Evolutionary conservation across 2,329 filamentous ascomycete species (phyloP).

Genomic region (Diplodia sapinea): DNA sequence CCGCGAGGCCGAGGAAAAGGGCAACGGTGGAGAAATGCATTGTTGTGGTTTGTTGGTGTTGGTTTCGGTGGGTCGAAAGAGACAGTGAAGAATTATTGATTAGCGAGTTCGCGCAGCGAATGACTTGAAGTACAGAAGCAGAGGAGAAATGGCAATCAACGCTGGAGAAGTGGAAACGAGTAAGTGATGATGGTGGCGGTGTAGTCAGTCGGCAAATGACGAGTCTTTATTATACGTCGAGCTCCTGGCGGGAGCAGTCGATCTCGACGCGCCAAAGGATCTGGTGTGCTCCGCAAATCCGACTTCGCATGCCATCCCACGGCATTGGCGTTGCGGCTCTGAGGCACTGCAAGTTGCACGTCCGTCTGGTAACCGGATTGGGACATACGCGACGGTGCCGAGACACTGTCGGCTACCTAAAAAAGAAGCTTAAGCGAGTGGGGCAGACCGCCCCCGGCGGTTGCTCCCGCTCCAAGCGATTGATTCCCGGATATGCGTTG

Average conservation of each 20-base stretch:
- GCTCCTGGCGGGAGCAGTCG: constrained; percentile 1
- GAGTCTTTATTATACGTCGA: constrained; percentile 16
- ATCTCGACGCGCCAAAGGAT: not conserved
- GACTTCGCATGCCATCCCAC: constrained; percentile 10
- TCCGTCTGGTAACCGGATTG: constrained; percentile 14
- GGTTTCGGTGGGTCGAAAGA: not conserved
- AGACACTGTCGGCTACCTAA: not conserved
- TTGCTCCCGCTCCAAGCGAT: constrained; percentile 22
- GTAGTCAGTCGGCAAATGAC: constrained; percentile 1
- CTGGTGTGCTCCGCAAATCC: not conserved
- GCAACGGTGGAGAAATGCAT: constrained; percentile 36
- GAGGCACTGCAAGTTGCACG: constrained; percentile 21
- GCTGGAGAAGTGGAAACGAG: constrained; percentile 3
- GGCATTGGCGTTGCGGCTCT: constrained; percentile 28
- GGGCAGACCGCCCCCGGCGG: not conserved
- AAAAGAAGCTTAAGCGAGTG: constrained; percentile 13
- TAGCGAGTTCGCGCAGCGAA: constrained; percentile 21
- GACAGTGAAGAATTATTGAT: constrained; percentile 18
- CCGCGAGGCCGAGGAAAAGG: constrained; percentile 39
- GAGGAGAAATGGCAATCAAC: constrained; percentile 14
- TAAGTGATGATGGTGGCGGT: not conserved
- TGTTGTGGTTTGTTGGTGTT: constrained; percentile 6
- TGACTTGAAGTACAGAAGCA: not conserved
- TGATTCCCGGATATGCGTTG: constrained; percentile 14
- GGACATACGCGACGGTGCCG: constrained; percentile 18